Evolutionary conservation across 83 land plant species (phyloP), one percentile per base, ranked within the genome.

Genomic region (Picea abies): DNA sequence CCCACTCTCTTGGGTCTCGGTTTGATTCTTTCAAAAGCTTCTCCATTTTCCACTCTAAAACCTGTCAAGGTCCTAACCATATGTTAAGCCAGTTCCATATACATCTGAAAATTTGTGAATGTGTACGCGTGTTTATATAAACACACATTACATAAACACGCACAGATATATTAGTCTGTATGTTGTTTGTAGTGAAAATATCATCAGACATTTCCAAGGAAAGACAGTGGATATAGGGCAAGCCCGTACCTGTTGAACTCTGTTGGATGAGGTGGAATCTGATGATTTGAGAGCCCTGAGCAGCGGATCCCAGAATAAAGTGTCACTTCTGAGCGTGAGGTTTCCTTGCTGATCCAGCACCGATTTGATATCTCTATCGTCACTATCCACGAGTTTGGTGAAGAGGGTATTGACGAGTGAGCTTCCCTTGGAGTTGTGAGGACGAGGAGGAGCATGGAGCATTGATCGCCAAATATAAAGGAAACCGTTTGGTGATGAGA

Each of bases 11-110:
- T 70, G 75, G 75, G 22, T 70, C 19, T 70, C 75, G 75, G 47
- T 37, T 70, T 37, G 75, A 70, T 19, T 79, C 82, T 20, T 79
- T 86, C 52, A 62, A 5, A 78, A 86, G 61, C 62, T 86, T 86
- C 72, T 86, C 88, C 47, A 86, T 71, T 80, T 76, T 86, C 88
- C 88, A 86, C 79, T 83, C 85, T 60, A 86, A 41, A 49, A 86
- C 85, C 85, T 86, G 79, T 79, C n/a, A 20, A 82, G 41, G 10
- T 70, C 75, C 20, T 19, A 70, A 17, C 23, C 35, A 70, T 14
- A 37, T 37, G 10, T 70, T 70, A 3, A 70, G 17, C 20, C 47
- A 52, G 12, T 52, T 70, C 32, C 41, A 69, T 32, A 15, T 69
- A 19, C 2, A 29, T 69, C 37, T 4, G 39, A 68, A 52, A 52